These are phyloP conservation scores for Eutrema salsugineum DNA, from an alignment of 441 rosid species.

Conservation along the genomic window DNA sequence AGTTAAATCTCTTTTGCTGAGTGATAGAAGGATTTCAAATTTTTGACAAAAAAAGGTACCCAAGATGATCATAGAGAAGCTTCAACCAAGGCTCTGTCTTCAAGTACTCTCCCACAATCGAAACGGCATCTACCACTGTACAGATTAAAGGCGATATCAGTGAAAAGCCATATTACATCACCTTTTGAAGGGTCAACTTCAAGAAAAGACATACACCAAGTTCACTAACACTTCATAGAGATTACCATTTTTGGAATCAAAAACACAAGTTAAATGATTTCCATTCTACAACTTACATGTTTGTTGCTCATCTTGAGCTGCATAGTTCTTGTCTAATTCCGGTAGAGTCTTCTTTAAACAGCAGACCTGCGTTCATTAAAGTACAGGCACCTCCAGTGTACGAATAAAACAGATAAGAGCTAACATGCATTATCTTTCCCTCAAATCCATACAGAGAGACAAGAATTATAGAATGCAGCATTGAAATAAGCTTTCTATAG, in stretches of 20 bases:
- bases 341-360: slow-evolving; percentile 52
- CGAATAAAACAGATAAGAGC: not conserved
- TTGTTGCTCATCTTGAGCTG: slow-evolving; percentile 73
- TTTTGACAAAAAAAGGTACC: slow-evolving; percentile 36
- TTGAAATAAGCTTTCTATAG: not conserved
- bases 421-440: not conserved
- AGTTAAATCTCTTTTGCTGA: not conserved
- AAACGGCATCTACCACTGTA: slow-evolving; percentile 73
- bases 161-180: slow-evolving; percentile 1
- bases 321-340: slow-evolving; percentile 66
- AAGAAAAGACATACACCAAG: not conserved
- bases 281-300: slow-evolving; percentile 42
- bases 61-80: slow-evolving; percentile 56
- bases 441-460: not conserved
- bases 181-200: slow-evolving; percentile 5
- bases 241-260: not conserved
- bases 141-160: slow-evolving; percentile 5
- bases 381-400: not conserved
- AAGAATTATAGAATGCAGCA: not conserved
- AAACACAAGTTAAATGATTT: not conserved
- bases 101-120: slow-evolving; percentile 76
- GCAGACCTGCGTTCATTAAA: slow-evolving; percentile 47
- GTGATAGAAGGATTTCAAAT: not conserved
- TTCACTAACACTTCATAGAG: not conserved
- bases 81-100: slow-evolving; percentile 83